Percentiles rank a stretch among this genome's conserved stretches.
Conservation (phyloP, 805 yeast genomes). For the Spathaspora passalidarum region DNA sequence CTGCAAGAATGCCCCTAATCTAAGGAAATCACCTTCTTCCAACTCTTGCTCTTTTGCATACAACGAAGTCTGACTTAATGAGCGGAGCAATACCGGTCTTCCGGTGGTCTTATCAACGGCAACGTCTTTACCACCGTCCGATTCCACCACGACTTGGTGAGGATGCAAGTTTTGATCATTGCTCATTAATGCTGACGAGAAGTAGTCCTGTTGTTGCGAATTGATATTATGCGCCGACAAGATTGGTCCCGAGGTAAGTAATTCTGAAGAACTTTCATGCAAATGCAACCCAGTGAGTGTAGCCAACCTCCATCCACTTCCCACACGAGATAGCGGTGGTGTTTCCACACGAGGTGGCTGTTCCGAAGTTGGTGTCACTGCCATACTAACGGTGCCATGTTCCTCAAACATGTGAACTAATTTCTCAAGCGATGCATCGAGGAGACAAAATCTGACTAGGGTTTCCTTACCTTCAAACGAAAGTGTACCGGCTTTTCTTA, state of each 20-base stretch:
- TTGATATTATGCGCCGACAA: conserved; percentile 39
- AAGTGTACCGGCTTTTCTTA: conserved; percentile 43
- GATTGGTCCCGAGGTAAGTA: conserved; percentile 52
- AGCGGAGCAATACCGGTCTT: conserved; percentile 62
- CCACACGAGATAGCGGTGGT: not conserved
- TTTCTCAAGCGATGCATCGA: conserved; percentile 54
- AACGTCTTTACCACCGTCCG: conserved; percentile 48
- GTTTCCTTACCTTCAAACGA: conserved; percentile 56
- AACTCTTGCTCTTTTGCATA: conserved; percentile 77
- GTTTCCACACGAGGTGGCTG: not conserved
- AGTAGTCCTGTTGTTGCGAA: conserved; percentile 12
- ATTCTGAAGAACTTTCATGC: conserved; percentile 49
- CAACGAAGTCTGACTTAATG: conserved; percentile 59
- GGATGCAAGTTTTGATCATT: conserved; percentile 44
- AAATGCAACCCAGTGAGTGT: conserved; percentile 15
- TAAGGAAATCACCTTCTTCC: conserved; percentile 90
- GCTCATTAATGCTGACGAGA: conserved; percentile 14
- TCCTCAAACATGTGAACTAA: conserved; percentile 50
- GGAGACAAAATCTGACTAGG: conserved; percentile 48
- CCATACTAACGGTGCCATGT: conserved; percentile 20
- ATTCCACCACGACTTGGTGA: conserved; percentile 70
- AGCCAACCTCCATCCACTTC: not conserved
- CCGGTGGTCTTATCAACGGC: conserved; percentile 72
- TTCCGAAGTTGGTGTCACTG: conserved; percentile 17
- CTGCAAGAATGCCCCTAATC: conserved; percentile 78